A percentile compares a stretch with the other conserved stretches of the same genome.
Evolutionary conservation across 306 rosid genomes (phyloP).

Genomic region (Trifolium subterraneum): DNA sequence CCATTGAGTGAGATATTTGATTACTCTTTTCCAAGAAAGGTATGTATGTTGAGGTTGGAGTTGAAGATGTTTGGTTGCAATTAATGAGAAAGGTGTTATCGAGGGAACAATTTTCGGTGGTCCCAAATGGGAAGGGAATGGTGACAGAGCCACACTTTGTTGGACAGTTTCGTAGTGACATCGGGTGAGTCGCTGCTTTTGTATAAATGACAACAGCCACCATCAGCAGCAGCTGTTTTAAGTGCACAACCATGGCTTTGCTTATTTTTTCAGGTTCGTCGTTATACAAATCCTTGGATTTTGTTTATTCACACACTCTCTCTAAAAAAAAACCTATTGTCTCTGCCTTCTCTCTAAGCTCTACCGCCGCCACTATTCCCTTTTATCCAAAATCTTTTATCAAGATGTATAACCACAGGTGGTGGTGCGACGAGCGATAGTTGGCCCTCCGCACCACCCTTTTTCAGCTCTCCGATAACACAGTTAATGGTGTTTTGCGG

Average conservation of each 20-base stretch:
- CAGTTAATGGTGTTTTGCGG: no score
- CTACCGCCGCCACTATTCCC: no score
- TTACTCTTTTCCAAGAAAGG: neutral
- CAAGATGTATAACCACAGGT: no score
- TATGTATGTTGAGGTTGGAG: neutral
- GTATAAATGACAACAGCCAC: neutral
- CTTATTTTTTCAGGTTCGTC: neutral
- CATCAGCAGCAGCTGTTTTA: slow-evolving; percentile 15
- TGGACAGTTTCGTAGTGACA: neutral
- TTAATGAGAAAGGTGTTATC: slow-evolving; percentile 34
- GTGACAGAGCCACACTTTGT: slow-evolving; percentile 24
- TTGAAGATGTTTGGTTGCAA: slow-evolving; percentile 27
- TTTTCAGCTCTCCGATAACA: no score
- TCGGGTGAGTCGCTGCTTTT: slow-evolving; percentile 2
- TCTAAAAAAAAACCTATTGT: no score
- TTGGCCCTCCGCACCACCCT: no score
- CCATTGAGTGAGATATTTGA: slow-evolving; percentile 34
- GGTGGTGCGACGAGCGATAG: no score
- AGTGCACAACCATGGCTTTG: neutral
- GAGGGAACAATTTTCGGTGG: neutral
- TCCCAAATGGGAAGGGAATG: slow-evolving; percentile 46
- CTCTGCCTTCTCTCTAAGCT: no score
- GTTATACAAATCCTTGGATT: neutral
- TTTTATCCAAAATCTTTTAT: no score
- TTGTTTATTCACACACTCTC: no score